phyloP scores from a whole-genome alignment of 306 rosid species.

The Prinsepia uniflora region DNA sequence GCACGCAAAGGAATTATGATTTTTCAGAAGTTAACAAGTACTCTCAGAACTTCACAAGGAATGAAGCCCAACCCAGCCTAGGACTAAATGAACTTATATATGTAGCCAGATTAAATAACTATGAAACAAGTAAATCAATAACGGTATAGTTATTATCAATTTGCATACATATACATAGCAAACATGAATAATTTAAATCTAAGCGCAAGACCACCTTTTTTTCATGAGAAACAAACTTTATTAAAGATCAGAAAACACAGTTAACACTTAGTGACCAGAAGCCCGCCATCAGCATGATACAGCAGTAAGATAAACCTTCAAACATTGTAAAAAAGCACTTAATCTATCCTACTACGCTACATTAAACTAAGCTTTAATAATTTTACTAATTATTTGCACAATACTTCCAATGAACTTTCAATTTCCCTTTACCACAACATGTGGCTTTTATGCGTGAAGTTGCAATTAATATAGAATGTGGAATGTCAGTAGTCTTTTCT shows the following conservation, averaged over 20 bases:
- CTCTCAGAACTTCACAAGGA: neutral
- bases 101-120: neutral
- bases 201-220: neutral
- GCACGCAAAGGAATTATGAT: neutral
- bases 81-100: neutral
- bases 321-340: no score
- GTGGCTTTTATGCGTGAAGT: neutral
- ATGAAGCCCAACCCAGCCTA: neutral
- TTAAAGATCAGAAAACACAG: no score
- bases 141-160: neutral
- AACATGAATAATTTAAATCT: neutral
- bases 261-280: neutral
- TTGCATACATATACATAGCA: no score
- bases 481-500: neutral
- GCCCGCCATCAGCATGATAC: neutral
- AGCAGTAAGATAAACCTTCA: no score
- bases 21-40: neutral
- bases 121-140: neutral
- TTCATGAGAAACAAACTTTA: no score
- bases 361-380: neutral
- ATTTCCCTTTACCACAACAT: conserved; percentile 6
- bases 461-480: neutral
- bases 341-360: neutral
- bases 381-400: neutral
- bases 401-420: neutral